Evolutionary conservation across 805 yeast genomes (phyloP).

Genomic region (Yarrowia sp.): DNA sequence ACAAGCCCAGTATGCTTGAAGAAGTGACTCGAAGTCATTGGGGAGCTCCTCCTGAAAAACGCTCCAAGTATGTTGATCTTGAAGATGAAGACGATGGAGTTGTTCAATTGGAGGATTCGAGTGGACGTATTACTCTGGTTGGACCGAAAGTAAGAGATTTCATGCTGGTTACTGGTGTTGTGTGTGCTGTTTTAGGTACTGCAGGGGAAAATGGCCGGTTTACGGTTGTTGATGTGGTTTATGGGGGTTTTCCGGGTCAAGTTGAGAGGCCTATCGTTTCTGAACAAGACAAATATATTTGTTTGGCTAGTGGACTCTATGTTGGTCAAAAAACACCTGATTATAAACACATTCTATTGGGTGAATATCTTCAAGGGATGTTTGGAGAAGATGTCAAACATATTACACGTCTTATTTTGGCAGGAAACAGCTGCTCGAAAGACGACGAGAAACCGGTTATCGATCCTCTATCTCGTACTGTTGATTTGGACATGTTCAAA

Average conservation of each 20-base stretch:
- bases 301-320: conserved; percentile 74
- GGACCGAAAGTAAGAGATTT: conserved; percentile 52
- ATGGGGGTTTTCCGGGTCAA: conserved; percentile 56
- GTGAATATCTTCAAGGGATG: conserved; percentile 71
- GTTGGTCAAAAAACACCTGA: conserved; percentile 47
- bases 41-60: conserved; percentile 41
- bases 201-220: conserved; percentile 81
- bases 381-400: conserved; percentile 42
- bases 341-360: conserved; percentile 49
- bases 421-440: conserved; percentile 1
- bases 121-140: conserved; percentile 76
- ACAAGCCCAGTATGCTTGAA: conserved; percentile 78
- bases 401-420: not conserved
- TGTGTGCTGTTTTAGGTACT: conserved; percentile 81
- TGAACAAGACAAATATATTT: conserved; percentile 44
- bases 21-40: conserved; percentile 52
- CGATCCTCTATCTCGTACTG: not conserved
- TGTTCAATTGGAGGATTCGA: conserved; percentile 83
- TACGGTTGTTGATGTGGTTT: conserved; percentile 74
- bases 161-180: conserved; percentile 82
- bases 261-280: not conserved
- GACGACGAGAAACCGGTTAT: conserved; percentile 9
- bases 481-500: conserved; percentile 27
- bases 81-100: conserved; percentile 39
- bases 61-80: conserved; percentile 53